A percentile compares a stretch with the other conserved stretches of the same genome.
phyloP scores from a whole-genome alignment of 176 grass and related monocot genomes.

The Aechmea fasciata region DNA sequence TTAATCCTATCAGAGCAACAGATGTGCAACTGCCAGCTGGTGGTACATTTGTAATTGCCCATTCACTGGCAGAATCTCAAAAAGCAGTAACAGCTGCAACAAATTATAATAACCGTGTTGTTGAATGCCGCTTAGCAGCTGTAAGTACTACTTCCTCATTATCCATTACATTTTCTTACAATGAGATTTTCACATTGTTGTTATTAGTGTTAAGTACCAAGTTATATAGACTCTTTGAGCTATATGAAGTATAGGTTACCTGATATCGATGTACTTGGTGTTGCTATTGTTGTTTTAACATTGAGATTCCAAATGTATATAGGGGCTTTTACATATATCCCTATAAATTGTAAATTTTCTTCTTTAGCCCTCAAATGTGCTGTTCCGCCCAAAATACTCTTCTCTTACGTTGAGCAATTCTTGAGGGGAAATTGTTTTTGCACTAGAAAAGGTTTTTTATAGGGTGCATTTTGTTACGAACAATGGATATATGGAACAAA shows the following conservation, averaged over 20 bases:
- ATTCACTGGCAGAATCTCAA: constrained; percentile 91
- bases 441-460: too few species aligned
- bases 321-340: too few species aligned
- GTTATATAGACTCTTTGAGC: too few species aligned
- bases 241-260: too few species aligned
- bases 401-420: too few species aligned
- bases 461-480: too few species aligned
- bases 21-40: constrained; percentile 79
- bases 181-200: background rate
- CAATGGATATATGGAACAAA: too few species aligned
- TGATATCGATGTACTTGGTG: background rate
- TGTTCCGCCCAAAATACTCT: too few species aligned
- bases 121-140: constrained; percentile 63
- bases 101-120: constrained; percentile 94
- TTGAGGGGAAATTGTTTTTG: too few species aligned
- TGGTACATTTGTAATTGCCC: constrained; percentile 88
- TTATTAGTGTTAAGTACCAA: background rate
- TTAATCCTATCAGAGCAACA: constrained; percentile 84
- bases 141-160: constrained; percentile 5
- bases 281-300: background rate
- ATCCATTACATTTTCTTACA: background rate
- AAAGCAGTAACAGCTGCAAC: constrained; percentile 95
- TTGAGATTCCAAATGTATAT: background rate
- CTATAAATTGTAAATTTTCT: too few species aligned
- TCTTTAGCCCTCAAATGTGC: too few species aligned